Evolutionary conservation across 2,329 filamentous ascomycete genomes (phyloP).

Genomic region (Penicillium brasilianum): DNA sequence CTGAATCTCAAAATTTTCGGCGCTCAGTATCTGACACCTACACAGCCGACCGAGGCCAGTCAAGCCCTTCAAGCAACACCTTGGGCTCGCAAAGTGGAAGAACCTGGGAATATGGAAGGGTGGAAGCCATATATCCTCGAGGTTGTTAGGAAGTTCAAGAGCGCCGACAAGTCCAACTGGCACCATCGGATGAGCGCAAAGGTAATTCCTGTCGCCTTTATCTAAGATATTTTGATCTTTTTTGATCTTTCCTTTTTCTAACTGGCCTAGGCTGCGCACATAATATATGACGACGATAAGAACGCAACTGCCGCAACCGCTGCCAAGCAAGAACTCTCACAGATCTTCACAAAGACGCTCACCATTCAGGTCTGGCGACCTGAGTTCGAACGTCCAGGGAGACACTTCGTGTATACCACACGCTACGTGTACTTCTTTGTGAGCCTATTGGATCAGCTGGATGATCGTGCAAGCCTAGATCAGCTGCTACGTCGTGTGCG

Average conservation of each 20-base stretch:
- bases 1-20: slow-evolving; percentile 26
- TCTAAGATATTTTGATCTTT: background rate
- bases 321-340: slow-evolving; percentile 78
- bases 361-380: slow-evolving; percentile 94
- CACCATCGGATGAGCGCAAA: slow-evolving; percentile 89
- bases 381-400: slow-evolving; percentile 79
- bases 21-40: slow-evolving; percentile 35
- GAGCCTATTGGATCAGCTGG: slow-evolving; percentile 72
- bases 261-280: slow-evolving; percentile 57
- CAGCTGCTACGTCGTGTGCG: slow-evolving; percentile 77
- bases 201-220: slow-evolving; percentile 50
- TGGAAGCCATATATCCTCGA: slow-evolving; percentile 67
- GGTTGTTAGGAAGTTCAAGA: slow-evolving; percentile 61
- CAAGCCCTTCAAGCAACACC: slow-evolving; percentile 58
- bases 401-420: slow-evolving; percentile 90
- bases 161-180: slow-evolving; percentile 90
- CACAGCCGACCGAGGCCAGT: slow-evolving; percentile 51
- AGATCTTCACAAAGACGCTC: slow-evolving; percentile 95
- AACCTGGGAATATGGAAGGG: slow-evolving; percentile 55
- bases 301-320: slow-evolving; percentile 60
- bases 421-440: slow-evolving; percentile 85
- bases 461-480: slow-evolving; percentile 77
- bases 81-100: slow-evolving; percentile 59
- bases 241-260: slow-evolving; percentile 8
- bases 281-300: slow-evolving; percentile 63